These are phyloP conservation scores for Pseudocohnilembus persalinus DNA, from an alignment of 169 alveolate genomes.

Conservation along the genomic window DNA sequence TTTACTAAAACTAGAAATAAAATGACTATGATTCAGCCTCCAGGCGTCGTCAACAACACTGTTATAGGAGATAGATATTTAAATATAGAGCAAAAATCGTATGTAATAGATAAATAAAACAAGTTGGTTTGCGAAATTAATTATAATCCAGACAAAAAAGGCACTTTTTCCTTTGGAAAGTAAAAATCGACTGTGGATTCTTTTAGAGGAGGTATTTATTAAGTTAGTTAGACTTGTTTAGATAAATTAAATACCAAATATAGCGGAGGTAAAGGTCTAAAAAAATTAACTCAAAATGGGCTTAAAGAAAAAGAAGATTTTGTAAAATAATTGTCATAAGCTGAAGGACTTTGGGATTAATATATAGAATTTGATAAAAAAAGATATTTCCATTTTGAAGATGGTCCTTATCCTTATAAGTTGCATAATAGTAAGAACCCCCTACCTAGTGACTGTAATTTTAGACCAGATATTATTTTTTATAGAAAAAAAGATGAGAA, in stretches of 20 bases:
- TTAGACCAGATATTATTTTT: conserved; percentile 54
- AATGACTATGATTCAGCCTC: conserved; percentile 33
- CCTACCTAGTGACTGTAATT: conserved; percentile 58
- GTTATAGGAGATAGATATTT: conserved; percentile 38
- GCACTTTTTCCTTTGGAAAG: conserved; percentile 20
- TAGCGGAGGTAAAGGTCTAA: conserved; percentile 12
- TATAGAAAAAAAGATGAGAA: conserved; percentile 42
- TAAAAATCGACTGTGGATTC: conserved; percentile 45
- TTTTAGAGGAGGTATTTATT: conserved; percentile 54
- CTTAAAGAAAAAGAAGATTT: conserved; percentile 39
- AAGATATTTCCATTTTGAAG: conserved; percentile 52
- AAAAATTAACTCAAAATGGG: conserved; percentile 11
- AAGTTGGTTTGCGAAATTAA: conserved; percentile 29
- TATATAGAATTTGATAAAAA: conserved; percentile 59
- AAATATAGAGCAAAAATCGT: conserved; percentile 19
- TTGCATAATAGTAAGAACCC: conserved; percentile 51
- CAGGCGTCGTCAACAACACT: conserved; percentile 37
- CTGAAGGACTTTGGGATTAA: conserved; percentile 51
- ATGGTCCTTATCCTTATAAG: conserved; percentile 56
- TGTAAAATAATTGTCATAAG: conserved; percentile 9
- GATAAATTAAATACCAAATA: conserved; percentile 36
- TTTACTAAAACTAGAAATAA: conserved; percentile 52
- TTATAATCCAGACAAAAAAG: conserved; percentile 47
- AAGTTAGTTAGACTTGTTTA: conserved; percentile 41
- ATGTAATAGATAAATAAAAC: conserved; percentile 35